Evolutionary conservation across 2,329 filamentous ascomycete genomes (phyloP), one percentile per base, ranked within the genome.

Genomic region (Colletotrichum neosansevieriae): DNA sequence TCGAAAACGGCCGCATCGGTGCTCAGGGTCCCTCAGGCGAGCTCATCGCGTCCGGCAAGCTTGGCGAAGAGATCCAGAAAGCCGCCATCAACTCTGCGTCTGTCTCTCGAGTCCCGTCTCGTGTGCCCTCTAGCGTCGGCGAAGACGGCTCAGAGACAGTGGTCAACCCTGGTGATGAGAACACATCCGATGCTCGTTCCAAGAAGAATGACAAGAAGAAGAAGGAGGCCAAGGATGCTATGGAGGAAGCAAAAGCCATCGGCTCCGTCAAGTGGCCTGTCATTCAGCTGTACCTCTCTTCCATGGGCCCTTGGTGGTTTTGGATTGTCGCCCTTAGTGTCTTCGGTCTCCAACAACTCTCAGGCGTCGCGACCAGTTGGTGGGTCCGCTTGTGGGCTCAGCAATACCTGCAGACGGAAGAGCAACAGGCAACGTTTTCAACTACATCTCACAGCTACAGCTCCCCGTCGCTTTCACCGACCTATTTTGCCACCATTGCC

Each of bases 271-370:
- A 97, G 78, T 91, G 94, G 85, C 86, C 88, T 21, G 94, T 97
- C 58, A 92, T 99, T 74, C 83, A 89, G 69, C 89, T 97, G 76
- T 99, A 99, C 77, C 86, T 99, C 17, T 82, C 81, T 67, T 88
- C 94, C 71, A 99, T 99, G 96, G 96, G 96, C n/a, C 86, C 91
- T 4, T 97, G 94, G 93, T 94, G 93, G 86, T 99, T 97, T 82
- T 99, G 96, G 96, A 79, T 91, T 54, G 82, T 92, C 40, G 92
- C 94, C 19, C 80, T 90, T 13, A 72, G 90, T 4, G 90, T 94
- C 42, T 98, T 99, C 75, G 85, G 86, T 32, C 82, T 91, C 50
- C 94, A 98, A 76, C 96, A 99, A 77, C 78, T 97, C 38, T 92
- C 92, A 4, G 92, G 92, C 24, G 91, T 98, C 2, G 93, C 92